Base-by-base conservation (phyloP, 768 basidiomycete species). In the Suillus luteus region DNA sequence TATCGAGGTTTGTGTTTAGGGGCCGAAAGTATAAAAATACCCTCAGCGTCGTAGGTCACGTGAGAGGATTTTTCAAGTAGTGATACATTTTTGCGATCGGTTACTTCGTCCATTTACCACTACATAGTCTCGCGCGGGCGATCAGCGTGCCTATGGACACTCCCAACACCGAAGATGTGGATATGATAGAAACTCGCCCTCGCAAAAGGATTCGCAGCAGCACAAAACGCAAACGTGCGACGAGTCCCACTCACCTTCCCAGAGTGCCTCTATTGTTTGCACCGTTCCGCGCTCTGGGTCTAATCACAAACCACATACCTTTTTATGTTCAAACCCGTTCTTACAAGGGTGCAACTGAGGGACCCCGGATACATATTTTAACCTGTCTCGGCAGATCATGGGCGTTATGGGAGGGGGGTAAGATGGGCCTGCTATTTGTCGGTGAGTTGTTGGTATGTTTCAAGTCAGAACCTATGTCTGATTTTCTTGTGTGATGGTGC, bases 371-470 rank as follows among this genome's bases (percentile, higher is more conserved):
- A 63, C 90, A 94, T 66, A 79, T 99, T 49, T 76, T 97, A 40
- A 96, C 94, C 12, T 95, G 92, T 70, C 77, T 98, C 9, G 96
- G 96, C 7, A 86, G 81, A 63, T 86, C 92, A 67, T 99, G 96
- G 96, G 92, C 95, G 19, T 80, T 97, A 71, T 99, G 96, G 96
- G 95, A 97, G 69, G 96, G 94, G 24, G 92, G 88, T 33, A 95
- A 90, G 77, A 95, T 99, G 93, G 83, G 82, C 38, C 77, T 99
- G 62, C 82, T 98, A 43, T 99, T 99, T 73, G 95, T 96, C 65
- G 94, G 96, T 93, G 76, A 79, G 93, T 85, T 38, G 43, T 60
- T 65, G 62, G 24, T 65, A 46, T 52, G 44, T 38, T 38, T 49
- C 19, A 14, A 24, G 12, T 61, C 51, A 37, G 35, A 59, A 12